Base-by-base conservation (phyloP, 2,329 filamentous ascomycete species). In the Epichloe sp. region DNA sequence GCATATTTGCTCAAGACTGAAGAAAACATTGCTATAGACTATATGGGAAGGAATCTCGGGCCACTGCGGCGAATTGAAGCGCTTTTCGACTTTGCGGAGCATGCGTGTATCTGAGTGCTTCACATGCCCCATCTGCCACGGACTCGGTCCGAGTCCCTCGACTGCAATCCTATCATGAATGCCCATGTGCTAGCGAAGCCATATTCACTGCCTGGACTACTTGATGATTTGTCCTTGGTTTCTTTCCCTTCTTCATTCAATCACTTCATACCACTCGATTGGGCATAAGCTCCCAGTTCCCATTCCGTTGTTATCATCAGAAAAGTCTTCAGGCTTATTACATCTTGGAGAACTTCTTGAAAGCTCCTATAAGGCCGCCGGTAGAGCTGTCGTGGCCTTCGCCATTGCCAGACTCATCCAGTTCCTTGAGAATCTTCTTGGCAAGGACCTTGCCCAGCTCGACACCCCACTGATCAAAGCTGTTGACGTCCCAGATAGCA, bases 381-480 rank as follows among this genome's bases (percentile, higher is more conserved):
- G 93, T 98, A 62, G 86, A 93, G 55, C 81, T 74, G 68, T 98
- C 93, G 71, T 98, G 93, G 53, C 78, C 79, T 53, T 74, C 73
- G 50, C 82, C 82, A 60, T 79, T 81, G 54, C 80, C 86, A n/a
- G 78, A 69, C 65, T 84, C 78, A 58, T 96, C 89, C 53, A 98
- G 78, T 77, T 98, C 93, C 63, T 71, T 70, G 61, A 88, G 83
- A 57, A 90, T 89, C 74, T 88, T 90, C 83, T 91, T 97, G 55
- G 93, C 93, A 58, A 98, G 75, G 41, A 85, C 83, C 84, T 98
- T 98, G 69, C 93, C 93, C 55, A 98, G 76, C 78, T 98, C 93
- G 44, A 98, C 93, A 72, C 93, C 93, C 93, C 93, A 98, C 77
- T 98, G 93, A 74, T 98, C 93, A 66, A 97, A 98, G 64, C 85